These are phyloP conservation scores for Tetrapisispora namnaoensis DNA, from an alignment of 805 yeast species.

Conservation along the genomic window DNA sequence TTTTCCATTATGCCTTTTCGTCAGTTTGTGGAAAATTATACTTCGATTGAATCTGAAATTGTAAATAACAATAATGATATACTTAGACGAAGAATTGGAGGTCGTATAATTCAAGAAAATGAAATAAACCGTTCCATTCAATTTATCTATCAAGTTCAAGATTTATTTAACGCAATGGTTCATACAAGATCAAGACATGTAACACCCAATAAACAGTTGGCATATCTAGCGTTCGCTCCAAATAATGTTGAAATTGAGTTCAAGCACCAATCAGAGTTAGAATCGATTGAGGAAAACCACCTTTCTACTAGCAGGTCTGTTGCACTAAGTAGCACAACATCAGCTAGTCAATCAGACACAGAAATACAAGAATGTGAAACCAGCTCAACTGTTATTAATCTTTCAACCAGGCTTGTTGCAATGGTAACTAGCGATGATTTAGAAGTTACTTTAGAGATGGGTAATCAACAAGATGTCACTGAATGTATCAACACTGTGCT, in stretches of 20 bases:
- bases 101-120: slow-evolving; percentile 63
- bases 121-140: slow-evolving; percentile 78
- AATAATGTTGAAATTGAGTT: slow-evolving; percentile 56
- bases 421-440: slow-evolving; percentile 46
- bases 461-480: slow-evolving; percentile 94
- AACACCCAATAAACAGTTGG: slow-evolving; percentile 72
- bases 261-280: background rate
- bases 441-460: slow-evolving; percentile 65
- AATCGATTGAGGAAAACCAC: background rate
- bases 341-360: background rate
- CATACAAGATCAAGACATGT: slow-evolving; percentile 52
- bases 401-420: slow-evolving; percentile 19
- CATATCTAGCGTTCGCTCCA: slow-evolving; percentile 77
- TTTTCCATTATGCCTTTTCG: slow-evolving; percentile 79
- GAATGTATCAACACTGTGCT: slow-evolving; percentile 93
- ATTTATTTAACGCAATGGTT: slow-evolving; percentile 60
- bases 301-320: background rate
- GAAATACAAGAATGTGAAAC: background rate
- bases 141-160: slow-evolving; percentile 63
- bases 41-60: slow-evolving; percentile 33
- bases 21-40: slow-evolving; percentile 49
- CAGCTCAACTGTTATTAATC: background rate
- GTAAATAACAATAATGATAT: background rate
- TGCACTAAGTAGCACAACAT: background rate
- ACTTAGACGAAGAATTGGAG: slow-evolving; percentile 64